phyloP scores from a whole-genome alignment of 805 yeast species.

The Starmera quercuum region DNA sequence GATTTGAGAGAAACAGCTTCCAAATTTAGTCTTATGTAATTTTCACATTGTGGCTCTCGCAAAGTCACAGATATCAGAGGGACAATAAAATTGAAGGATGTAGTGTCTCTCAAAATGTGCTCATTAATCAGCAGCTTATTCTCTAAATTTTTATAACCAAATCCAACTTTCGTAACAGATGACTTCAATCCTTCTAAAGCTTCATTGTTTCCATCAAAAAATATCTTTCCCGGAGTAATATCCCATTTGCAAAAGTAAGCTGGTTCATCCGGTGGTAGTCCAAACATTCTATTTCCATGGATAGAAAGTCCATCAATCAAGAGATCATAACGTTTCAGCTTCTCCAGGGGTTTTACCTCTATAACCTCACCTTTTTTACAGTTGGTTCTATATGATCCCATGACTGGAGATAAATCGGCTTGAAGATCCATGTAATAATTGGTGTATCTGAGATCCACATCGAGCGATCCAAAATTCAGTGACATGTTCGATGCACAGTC shows the following conservation, averaged over 20 bases:
- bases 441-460: slow-evolving; percentile 77
- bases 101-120: slow-evolving; percentile 58
- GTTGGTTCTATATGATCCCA: slow-evolving; percentile 21
- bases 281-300: slow-evolving; percentile 91
- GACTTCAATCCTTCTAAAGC: slow-evolving; percentile 36
- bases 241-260: slow-evolving; percentile 92
- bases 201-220: slow-evolving; percentile 40
- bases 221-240: slow-evolving; percentile 55
- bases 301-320: slow-evolving; percentile 51
- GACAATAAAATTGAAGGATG: slow-evolving; percentile 51
- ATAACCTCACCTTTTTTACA: slow-evolving; percentile 9
- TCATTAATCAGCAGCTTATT: slow-evolving; percentile 57
- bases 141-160: slow-evolving; percentile 68
- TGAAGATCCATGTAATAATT: slow-evolving; percentile 92
- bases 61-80: slow-evolving; percentile 39
- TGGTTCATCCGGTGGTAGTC: slow-evolving; percentile 82
- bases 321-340: slow-evolving; percentile 26
- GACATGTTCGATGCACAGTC: slow-evolving; percentile 55
- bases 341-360: slow-evolving; percentile 5
- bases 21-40: slow-evolving; percentile 17
- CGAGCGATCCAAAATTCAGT: slow-evolving; percentile 55
- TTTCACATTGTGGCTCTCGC: slow-evolving; percentile 21
- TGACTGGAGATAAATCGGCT: slow-evolving; percentile 57
- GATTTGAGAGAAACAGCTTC: slow-evolving; percentile 29
- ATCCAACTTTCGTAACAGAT: slow-evolving; percentile 41